These are phyloP conservation scores for Thermomyces lanuginosus DNA, from an alignment of 2,329 filamentous ascomycete species.

Conservation along the genomic window DNA sequence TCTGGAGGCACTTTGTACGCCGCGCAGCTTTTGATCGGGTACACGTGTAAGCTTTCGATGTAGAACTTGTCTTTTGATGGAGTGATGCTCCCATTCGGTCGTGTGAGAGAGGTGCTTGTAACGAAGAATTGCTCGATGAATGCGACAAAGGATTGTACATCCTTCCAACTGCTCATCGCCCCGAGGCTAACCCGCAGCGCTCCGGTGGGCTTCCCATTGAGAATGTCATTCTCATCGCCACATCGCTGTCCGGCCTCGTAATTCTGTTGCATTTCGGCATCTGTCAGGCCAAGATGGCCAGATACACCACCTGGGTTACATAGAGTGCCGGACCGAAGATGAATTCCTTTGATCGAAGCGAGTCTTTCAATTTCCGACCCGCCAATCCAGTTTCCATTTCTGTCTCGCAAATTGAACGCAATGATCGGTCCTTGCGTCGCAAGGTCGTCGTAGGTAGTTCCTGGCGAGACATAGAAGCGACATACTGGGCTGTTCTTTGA, in stretches of 20 bases:
- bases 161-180: conserved; percentile 66
- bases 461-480: conserved; percentile 41
- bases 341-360: conserved; percentile 59
- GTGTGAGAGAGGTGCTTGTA: conserved; percentile 10
- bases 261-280: conserved; percentile 70
- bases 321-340: conserved; percentile 72
- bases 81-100: conserved; percentile 4
- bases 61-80: conserved; percentile 22
- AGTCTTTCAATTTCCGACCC: conserved; percentile 78
- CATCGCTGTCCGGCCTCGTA: conserved; percentile 76
- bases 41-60: conserved; percentile 56
- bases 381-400: conserved; percentile 56
- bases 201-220: conserved; percentile 73
- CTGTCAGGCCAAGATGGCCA: conserved; percentile 51
- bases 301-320: conserved; percentile 87
- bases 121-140: conserved; percentile 59
- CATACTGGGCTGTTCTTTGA: conserved; percentile 51
- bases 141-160: conserved; percentile 54
- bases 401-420: conserved; percentile 65
- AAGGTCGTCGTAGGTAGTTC: conserved; percentile 27
- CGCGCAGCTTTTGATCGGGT: conserved; percentile 88
- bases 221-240: conserved; percentile 64
- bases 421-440: conserved; percentile 53
- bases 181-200: conserved; percentile 74
- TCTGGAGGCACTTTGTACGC: conserved; percentile 53